Conservation (phyloP, 257 asterid species). For the Plantago ovata region DNA sequence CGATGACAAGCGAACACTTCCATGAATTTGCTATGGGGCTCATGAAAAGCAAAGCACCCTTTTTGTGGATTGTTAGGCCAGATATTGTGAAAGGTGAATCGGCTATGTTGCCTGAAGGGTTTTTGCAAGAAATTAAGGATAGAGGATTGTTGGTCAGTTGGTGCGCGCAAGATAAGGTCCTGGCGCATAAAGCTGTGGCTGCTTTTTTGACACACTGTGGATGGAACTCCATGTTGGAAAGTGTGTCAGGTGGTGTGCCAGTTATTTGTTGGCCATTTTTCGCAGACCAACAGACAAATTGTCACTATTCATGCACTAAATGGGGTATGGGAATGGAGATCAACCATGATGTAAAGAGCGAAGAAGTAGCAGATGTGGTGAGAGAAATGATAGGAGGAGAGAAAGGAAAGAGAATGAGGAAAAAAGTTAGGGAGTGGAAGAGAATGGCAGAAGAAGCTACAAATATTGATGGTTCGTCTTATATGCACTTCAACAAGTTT, state of each 20-base stretch:
- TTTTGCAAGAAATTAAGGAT: slow-evolving; percentile 1
- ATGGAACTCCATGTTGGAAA: slow-evolving; percentile 8
- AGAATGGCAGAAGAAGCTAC: slow-evolving; percentile 7
- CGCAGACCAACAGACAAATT: slow-evolving; percentile 10
- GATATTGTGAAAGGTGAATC: slow-evolving; percentile 10
- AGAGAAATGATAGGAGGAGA: slow-evolving; percentile 3
- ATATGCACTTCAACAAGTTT: neutral
- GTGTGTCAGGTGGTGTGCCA: slow-evolving; percentile 5
- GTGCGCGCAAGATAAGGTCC: slow-evolving; percentile 9
- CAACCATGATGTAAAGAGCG: neutral
- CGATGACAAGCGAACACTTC: slow-evolving; percentile 2
- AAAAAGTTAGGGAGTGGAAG: neutral
- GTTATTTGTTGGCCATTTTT: slow-evolving; percentile 14
- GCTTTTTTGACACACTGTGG: slow-evolving; percentile 11
- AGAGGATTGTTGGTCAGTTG: slow-evolving; percentile 9
- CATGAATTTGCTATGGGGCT: slow-evolving; percentile 7
- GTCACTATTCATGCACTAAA: neutral
- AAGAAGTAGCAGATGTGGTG: neutral
- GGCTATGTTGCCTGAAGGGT: neutral
- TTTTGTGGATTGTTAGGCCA: slow-evolving; percentile 6
- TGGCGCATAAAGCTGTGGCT: neutral
- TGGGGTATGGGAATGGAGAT: slow-evolving; percentile 15
- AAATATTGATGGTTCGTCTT: slow-evolving; percentile 4
- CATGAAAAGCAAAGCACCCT: neutral
- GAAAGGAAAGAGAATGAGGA: slow-evolving; percentile 3